Base-by-base conservation (phyloP, 257 asterid genomes). In the Fraxinus pennsylvanica region DNA sequence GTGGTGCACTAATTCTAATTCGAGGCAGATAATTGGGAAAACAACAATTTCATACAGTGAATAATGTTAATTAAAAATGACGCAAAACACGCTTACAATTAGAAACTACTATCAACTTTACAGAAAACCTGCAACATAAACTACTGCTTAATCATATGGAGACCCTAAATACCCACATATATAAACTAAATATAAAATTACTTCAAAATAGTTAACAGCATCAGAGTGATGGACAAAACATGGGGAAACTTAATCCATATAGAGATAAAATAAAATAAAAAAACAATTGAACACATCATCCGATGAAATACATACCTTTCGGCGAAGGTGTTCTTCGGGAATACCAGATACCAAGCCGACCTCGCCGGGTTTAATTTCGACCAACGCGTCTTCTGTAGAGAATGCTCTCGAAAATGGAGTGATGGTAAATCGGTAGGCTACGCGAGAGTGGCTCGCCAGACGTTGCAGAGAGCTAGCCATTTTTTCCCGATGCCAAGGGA, bases 301-400 rank as follows among this genome's bases (percentile, higher is more conserved):
- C 35, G 36, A 25, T 63, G 9, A 22, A 25, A 63, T 63, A 63
- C 38, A 73, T 84, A 93, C 97, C 92, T 72, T 88, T 45, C 98
- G 83, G 25, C 91, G 89, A 74, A 92, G 96, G 86, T 93, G 99
- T 79, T 92, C 95, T 78, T 92, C 86, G 63, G 99, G 98, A 57
- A 92, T 90, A 75, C 98, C 97, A 59, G 98, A 89, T 80, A 91
- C 97, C 81, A 83, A 68, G 13, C 98, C 99, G 82, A 96, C 77
- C 85, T 96, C 97, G 15, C 99, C 99, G 25, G 97, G 89, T 67
- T 87, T 88, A 67, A 84, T 80, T 87, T 96, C 98, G 69, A 87
- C 90, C 86, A 96, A 82, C 22, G 97, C 84, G 77, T 82, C 96
- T 6, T 85, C 91, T 5, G 97, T 74, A 22, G 93, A 91, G 84